Evolutionary conservation across 495 filamentous ascomycete genomes (phyloP), one percentile per base, ranked within the genome.

Genomic region (Filosporella fistucella): DNA sequence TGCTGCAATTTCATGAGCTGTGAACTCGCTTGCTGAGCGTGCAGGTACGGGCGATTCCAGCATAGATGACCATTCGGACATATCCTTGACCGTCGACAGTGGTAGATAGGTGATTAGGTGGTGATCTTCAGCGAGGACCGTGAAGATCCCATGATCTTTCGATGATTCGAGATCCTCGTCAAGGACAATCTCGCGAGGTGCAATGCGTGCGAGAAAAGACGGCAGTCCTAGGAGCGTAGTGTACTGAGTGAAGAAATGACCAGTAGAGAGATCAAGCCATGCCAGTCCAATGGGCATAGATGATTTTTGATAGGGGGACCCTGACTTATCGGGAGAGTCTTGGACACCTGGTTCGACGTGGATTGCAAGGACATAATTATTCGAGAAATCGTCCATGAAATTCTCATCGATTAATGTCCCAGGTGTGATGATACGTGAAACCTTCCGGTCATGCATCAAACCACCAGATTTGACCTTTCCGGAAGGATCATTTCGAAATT

Each of bases 381-480:
- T 95, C 52, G 88, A 81, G 43, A 84, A 89, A 0, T 89, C 85
- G 57, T 96, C 86, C 70, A 97, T 86, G 63, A 96, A 97, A 52
- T 91, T 89, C 65, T 99, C 94, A 63, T 99, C 93, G 55, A 97
- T 95, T 34, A 97, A 66, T 1, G 93, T 99, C 8, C 93, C 93
- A 0, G 94, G 90, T 0, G 93, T 96, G 61, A 99, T 77, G 45
- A 96, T 83, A 32, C 93, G 82, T 33, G 87, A 77, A 13, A 99
- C 87, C 51, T 72, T 80, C 33, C 93, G 82, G 58, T 91, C 87
- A 59, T 90, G 94, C 63, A 88, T 66, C 41, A 94, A 68, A 2
- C 87, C 87, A 6, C 86, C 86, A 11, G 80, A 75, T 47, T 82
- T 88, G 33, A 77, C 68, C 66, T 79, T 87, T 30, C 75, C 71